Percentiles rank a stretch among this genome's conserved stretches.
phyloP scores from a whole-genome alignment of 176 grass and related monocot species.

The Triticum urartu region DNA sequence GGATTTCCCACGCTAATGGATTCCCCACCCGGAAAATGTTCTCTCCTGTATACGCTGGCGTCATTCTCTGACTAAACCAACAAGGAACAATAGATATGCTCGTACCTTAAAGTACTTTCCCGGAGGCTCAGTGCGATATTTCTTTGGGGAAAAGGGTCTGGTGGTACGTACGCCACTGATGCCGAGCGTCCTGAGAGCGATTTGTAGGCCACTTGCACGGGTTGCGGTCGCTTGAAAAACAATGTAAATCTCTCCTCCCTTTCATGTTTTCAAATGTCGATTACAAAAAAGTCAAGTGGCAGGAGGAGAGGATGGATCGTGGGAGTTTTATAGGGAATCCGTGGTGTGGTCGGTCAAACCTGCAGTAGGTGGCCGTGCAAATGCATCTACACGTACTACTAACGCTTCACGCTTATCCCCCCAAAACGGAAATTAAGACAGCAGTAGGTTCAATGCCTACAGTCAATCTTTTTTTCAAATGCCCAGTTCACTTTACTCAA shows the following conservation, averaged over 20 bases:
- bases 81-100: not conserved
- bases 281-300: conserved; percentile 1
- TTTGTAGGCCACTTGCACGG: not conserved
- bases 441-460: too few relatives aligned
- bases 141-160: not conserved
- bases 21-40: not conserved
- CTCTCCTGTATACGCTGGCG: not conserved
- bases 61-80: not conserved
- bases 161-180: not conserved
- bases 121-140: not conserved
- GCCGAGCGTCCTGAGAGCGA: not conserved
- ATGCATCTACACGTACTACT: not conserved
- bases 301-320: not conserved
- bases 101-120: conserved; percentile 14
- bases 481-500: not conserved
- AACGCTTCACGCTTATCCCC: not conserved
- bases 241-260: not conserved
- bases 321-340: not conserved
- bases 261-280: not conserved
- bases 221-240: not conserved
- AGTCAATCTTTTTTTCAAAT: not conserved
- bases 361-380: not conserved
- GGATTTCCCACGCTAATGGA: not conserved
- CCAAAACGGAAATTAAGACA: not conserved
- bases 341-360: not conserved